Percentiles rank a stretch among this genome's conserved stretches.
Conservation (phyloP, 75 land plant genomes). For the Azolla pinnata region DNA sequence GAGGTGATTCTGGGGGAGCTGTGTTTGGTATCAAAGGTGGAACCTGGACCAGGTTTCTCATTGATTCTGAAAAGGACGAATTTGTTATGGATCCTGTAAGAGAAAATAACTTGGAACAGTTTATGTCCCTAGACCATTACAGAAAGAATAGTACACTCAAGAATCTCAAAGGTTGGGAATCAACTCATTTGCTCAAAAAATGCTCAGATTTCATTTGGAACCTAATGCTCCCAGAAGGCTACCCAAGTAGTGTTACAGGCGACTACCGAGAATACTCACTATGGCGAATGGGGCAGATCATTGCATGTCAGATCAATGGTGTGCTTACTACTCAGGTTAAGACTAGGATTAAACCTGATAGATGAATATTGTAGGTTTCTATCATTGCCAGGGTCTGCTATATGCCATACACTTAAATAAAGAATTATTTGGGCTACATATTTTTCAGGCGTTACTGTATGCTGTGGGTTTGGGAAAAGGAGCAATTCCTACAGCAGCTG, state of each 20-base stretch:
- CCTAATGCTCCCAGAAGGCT: slow-evolving; percentile 77
- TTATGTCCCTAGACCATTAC: slow-evolving; percentile 8
- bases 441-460: slow-evolving; percentile 73
- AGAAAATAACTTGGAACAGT: slow-evolving; percentile 13
- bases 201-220: slow-evolving; percentile 33
- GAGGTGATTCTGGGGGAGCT: slow-evolving; percentile 3
- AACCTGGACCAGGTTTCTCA: slow-evolving; percentile 39
- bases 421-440: background rate
- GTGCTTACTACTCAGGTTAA: slow-evolving; percentile 97
- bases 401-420: background rate
- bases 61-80: slow-evolving; percentile 39
- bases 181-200: slow-evolving; percentile 5
- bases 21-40: slow-evolving; percentile 74
- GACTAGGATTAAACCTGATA: too few species aligned
- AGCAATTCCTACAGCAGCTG: slow-evolving; percentile 97
- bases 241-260: slow-evolving; percentile 71
- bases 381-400: too few species aligned
- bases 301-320: slow-evolving; percentile 86
- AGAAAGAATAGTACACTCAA: background rate
- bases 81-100: slow-evolving; percentile 28
- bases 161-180: slow-evolving; percentile 1
- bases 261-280: slow-evolving; percentile 89
- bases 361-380: too few species aligned
- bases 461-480: slow-evolving; percentile 99
- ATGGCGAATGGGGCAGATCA: slow-evolving; percentile 80